Evolutionary conservation across 1,284 basidiomycete species (phyloP).

Genomic region (Boletus putidus): DNA sequence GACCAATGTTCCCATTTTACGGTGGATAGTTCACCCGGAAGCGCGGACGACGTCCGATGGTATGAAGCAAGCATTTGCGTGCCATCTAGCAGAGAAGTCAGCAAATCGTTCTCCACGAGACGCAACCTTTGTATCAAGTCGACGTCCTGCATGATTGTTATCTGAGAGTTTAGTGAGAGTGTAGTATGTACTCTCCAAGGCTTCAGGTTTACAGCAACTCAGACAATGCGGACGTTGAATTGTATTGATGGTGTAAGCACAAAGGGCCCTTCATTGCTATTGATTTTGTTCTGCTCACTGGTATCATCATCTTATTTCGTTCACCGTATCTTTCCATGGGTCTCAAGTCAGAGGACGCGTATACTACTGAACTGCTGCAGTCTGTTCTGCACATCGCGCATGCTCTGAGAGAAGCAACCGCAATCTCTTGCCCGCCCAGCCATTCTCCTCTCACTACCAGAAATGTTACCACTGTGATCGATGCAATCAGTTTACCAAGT

Average conservation of each 20-base stretch:
- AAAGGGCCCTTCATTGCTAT: no score
- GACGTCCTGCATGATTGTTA: constrained; percentile 1
- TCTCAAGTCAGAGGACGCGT: not conserved
- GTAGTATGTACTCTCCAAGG: no score
- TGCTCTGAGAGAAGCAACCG: not conserved
- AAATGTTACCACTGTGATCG: rapidly evolving
- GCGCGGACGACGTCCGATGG: not conserved
- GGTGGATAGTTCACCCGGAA: not conserved
- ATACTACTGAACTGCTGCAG: not conserved
- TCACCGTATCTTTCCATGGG: not conserved
- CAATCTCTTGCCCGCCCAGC: rapidly evolving
- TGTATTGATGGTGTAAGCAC: not conserved
- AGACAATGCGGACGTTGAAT: constrained; percentile 26
- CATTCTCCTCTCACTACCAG: not conserved
- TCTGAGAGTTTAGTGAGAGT: no score
- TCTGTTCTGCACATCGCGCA: not conserved
- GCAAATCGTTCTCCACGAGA: constrained; percentile 7
- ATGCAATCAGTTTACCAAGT: constrained; percentile 1
- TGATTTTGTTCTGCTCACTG: no score
- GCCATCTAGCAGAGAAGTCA: not conserved
- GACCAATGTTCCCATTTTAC: not conserved
- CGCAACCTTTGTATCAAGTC: constrained; percentile 6
- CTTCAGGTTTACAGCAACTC: no score
- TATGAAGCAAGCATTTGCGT: constrained; percentile 7
- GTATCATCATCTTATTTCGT: no score